Evolutionary conservation across 78 protist species (phyloP), one percentile per base, ranked within the genome.

Genomic region (Mastigamoeba balamuthi): DNA sequence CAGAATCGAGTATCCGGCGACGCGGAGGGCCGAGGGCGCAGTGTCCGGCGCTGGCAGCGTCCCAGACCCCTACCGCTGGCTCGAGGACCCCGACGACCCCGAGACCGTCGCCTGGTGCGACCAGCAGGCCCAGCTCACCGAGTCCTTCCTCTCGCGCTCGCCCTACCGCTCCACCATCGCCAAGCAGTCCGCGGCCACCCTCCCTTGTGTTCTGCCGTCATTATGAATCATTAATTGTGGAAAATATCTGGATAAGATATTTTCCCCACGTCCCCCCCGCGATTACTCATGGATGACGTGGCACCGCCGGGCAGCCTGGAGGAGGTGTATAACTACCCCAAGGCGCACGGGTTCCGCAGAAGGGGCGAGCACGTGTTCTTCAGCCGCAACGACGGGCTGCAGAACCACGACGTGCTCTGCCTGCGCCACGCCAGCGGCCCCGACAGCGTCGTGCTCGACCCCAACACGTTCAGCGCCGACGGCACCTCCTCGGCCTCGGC

Each of bases 311-410:
- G 25, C 30, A 3, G 5, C 0, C 68, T 1, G 67, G 4, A 3
- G 64, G 63, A 48, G 58, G 58, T 17, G 58, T 48, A 48, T 17
- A 48, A 48, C 58, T 48, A 48, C 58, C 58, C 58, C 58, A 76
- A 38, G 0, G 72, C n/a, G n/a, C n/a, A n/a, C 40, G 0, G n/a
- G 52, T 0, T 5, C 3, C 1, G 27, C 3, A 74, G 33, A 40
- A 44, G 38, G 40, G 28, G 40, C 3, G 3, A 38, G 1, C 1
- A 0, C n/a, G 74, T 1, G n/a, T 81, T 64, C 74, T 76, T 28
- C 52, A 72, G 2, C 65, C 28, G n/a, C 40, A 81, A 76, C 58
- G 17, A 38, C 29, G 86, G 86, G 7, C 78, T 81, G 52, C 86
- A 81, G 72, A 81, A 81, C 29, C 78, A 76, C 7, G 1, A 33